Conservation (phyloP, 1,139 yeast genomes). For the Sugiyamaella xylanicola region DNA sequence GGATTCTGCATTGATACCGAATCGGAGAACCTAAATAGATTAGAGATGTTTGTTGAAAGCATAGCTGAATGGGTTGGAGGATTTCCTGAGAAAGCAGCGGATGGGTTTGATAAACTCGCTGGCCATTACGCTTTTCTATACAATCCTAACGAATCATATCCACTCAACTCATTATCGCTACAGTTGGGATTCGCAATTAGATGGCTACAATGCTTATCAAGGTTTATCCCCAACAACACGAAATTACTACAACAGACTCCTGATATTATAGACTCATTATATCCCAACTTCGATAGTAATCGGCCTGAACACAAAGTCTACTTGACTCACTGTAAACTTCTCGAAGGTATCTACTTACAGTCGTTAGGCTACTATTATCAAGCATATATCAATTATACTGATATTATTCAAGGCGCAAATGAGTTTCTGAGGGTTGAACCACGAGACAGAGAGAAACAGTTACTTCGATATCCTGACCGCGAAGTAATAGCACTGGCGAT, state of each 20-base stretch:
- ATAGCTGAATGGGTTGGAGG: slow-evolving; percentile 7
- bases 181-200: slow-evolving; percentile 6
- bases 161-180: not conserved
- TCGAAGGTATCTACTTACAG: slow-evolving; percentile 10
- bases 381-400: slow-evolving; percentile 1
- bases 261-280: not conserved
- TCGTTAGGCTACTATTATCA: slow-evolving; percentile 5
- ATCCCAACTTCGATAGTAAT: not conserved
- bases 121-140: not conserved
- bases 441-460: not conserved
- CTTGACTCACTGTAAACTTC: slow-evolving; percentile 10
- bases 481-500: slow-evolving; percentile 13
- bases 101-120: not conserved
- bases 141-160: not conserved
- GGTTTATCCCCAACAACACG: slow-evolving; percentile 5
- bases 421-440: not conserved
- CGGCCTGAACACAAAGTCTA: not conserved
- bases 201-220: slow-evolving; percentile 14
- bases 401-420: not conserved
- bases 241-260: not conserved
- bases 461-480: not conserved
- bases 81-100: slow-evolving; percentile 3
- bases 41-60: not conserved
- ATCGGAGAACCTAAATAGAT: not conserved
- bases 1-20: slow-evolving; percentile 1